Evolutionary conservation across 2,329 filamentous ascomycete genomes (phyloP), one percentile per base, ranked within the genome.

Genomic region (Phialocephala subalpina): DNA sequence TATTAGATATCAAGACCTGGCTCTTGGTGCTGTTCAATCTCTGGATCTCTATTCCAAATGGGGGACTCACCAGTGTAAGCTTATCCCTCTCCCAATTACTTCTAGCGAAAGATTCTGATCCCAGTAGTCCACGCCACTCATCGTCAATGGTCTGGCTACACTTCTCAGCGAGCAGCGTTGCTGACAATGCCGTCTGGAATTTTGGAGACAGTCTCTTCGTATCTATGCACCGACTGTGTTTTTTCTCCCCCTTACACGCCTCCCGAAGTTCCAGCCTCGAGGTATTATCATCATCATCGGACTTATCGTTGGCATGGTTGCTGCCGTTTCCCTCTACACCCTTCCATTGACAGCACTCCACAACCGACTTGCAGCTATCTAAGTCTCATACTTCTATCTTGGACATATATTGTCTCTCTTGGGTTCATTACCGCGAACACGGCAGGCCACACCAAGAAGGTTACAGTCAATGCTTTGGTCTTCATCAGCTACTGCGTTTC

Each of bases 401-500:
- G 76, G 71, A 2, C 76, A 2, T 76, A 76, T 45, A 72, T 74
- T 38, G 53, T 60, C 5, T 25, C 53, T 27, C 70, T 85, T 65
- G 84, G 82, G 0, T 82, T 84, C 67, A 77, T 84, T 55, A 81
- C 78, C 66, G 81, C 86, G n/a, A 93, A 93, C 68, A 89, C 92
- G 0, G 89, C 90, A 0, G 91, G 91, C 0, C 85, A 90, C 27
- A 92, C 90, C 0, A 93, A 93, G 80, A 92, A 92, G 81, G 90
- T 87, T 67, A 87, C 90, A 72, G 91, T 90, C 82, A 88, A 90
- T 0, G 86, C 88, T 0, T 86, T 87, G 0, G 87, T 91, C 1
- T 93, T 92, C 67, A 88, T 91, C 0, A 89, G 88, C 0, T 92
- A 92, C 73, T 91, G 89, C 61, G 86, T 92, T n/a, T 85, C 90